These are phyloP conservation scores for Toxoplasma gondii DNA, from an alignment of 169 alveolate genomes.

Conservation along the genomic window DNA sequence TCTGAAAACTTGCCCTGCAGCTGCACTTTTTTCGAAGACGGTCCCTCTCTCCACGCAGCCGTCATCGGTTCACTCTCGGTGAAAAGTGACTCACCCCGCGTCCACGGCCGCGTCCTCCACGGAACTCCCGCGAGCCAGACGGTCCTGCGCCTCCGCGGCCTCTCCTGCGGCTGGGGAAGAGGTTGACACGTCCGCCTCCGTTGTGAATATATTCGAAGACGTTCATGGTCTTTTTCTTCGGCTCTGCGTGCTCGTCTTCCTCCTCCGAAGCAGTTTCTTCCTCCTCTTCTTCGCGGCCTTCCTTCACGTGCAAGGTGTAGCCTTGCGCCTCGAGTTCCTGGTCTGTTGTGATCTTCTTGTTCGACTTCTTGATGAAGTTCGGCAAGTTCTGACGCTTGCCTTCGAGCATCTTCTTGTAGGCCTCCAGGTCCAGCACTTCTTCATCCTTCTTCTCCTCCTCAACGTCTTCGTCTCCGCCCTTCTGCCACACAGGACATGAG, in stretches of 20 bases:
- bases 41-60: too few relatives aligned
- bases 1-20: too few relatives aligned
- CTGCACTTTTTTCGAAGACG: too few relatives aligned
- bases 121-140: neutral
- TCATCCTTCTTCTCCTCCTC: neutral
- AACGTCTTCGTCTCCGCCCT: neutral
- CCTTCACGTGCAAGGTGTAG: constrained; percentile 16
- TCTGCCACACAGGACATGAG: neutral
- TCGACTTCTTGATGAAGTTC: neutral
- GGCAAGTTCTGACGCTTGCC: constrained; percentile 12
- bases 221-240: constrained; percentile 25
- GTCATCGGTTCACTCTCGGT: too few relatives aligned
- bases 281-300: constrained; percentile 14
- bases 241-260: neutral
- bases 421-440: constrained; percentile 4
- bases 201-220: constrained; percentile 20
- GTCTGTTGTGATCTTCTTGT: constrained; percentile 11
- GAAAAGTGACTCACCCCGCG: neutral
- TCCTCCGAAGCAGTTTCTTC: constrained; percentile 3
- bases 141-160: constrained; percentile 9
- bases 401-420: constrained; percentile 16
- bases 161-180: constrained; percentile 12
- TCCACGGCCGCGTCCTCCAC: neutral
- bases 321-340: constrained; percentile 8
- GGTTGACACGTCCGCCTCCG: constrained; percentile 19